phyloP scores from a whole-genome alignment of 352 stramenopile genomes.

The Globisporangium rhizosaccharum region DNA sequence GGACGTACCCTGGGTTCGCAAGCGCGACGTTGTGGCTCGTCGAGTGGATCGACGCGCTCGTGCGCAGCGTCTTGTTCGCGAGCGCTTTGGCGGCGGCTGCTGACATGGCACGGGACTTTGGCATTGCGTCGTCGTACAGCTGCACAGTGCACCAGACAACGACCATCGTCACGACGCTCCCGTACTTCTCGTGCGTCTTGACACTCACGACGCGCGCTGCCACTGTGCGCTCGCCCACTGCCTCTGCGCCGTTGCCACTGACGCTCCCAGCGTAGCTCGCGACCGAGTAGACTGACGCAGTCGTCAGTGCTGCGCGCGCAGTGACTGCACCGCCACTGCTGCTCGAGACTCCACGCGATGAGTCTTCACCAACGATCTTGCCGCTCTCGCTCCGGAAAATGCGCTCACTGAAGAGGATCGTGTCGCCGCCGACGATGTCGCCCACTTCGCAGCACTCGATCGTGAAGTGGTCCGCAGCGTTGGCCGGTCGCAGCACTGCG shows the following conservation, averaged over 20 bases:
- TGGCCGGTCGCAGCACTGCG: slow-evolving; percentile 24
- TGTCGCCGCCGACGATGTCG: slow-evolving; percentile 85
- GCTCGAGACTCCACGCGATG: slow-evolving; percentile 5
- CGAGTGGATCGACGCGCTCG: slow-evolving; percentile 26
- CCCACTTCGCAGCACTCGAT: slow-evolving; percentile 68
- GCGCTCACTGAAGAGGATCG: slow-evolving; percentile 90
- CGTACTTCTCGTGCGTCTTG: slow-evolving; percentile 39
- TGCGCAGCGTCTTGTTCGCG: slow-evolving; percentile 9
- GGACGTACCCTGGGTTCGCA: slow-evolving; percentile 17
- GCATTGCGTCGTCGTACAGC: slow-evolving; percentile 47
- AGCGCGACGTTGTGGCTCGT: slow-evolving; percentile 27
- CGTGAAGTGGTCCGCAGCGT: slow-evolving; percentile 60
- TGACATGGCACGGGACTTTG: slow-evolving; percentile 12
- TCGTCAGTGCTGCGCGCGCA: slow-evolving; percentile 7
- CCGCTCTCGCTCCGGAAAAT: slow-evolving; percentile 51
- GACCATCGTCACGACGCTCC: slow-evolving; percentile 51
- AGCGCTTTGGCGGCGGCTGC: slow-evolving; percentile 13
- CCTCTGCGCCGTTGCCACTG: slow-evolving; percentile 14
- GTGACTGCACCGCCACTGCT: slow-evolving; percentile 2
- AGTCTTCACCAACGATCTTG: slow-evolving; percentile 27
- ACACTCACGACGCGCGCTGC: slow-evolving; percentile 57
- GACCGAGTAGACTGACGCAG: slow-evolving; percentile 45
- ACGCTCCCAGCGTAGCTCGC: slow-evolving; percentile 22
- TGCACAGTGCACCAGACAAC: slow-evolving; percentile 78
- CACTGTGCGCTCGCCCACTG: slow-evolving; percentile 65